These are phyloP conservation scores for Glaciozyma antarctica DNA, from an alignment of 768 basidiomycete species.

Conservation along the genomic window DNA sequence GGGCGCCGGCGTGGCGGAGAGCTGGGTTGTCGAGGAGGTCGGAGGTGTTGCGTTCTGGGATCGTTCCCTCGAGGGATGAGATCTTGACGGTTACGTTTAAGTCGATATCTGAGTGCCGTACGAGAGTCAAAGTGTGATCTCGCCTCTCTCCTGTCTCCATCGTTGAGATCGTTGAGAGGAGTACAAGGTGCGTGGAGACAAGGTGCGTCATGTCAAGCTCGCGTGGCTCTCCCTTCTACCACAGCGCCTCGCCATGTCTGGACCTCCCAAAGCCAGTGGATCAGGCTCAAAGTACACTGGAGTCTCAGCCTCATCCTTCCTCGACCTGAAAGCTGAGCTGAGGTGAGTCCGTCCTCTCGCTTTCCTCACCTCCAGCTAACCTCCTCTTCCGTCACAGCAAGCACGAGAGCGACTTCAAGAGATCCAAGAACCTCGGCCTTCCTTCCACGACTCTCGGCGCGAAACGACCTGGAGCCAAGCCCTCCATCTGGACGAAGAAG, in stretches of 20 bases:
- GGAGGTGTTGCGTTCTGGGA: slow-evolving; percentile 60
- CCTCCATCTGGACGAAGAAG: slow-evolving; percentile 19
- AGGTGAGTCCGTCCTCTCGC: slow-evolving; percentile 5
- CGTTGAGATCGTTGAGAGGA: too few species aligned
- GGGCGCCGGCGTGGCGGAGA: slow-evolving; percentile 69
- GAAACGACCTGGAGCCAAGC: slow-evolving; percentile 1
- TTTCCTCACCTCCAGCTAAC: background rate
- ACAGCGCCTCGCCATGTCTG: too few species aligned
- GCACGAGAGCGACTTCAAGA: slow-evolving; percentile 23
- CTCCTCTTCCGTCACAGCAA: slow-evolving; percentile 6
- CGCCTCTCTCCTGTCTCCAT: background rate
- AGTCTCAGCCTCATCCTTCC: slow-evolving; percentile 18
- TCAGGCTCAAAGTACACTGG: too few species aligned
- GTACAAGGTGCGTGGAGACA: too few species aligned
- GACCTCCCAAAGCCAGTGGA: too few species aligned
- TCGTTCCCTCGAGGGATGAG: slow-evolving; percentile 58
- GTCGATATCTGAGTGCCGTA: slow-evolving; percentile 22
- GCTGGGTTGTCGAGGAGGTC: slow-evolving; percentile 77
- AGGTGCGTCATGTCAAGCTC: too few species aligned
- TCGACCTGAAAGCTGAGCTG: slow-evolving; percentile 25
- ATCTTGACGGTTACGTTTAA: slow-evolving; percentile 36
- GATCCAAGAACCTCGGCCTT: background rate
- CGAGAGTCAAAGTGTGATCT: background rate
- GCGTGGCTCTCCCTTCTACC: too few species aligned
- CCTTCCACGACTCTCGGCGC: background rate